Percentiles rank a stretch among this genome's conserved stretches.
These are phyloP conservation scores for Plasmodium billcollinsi DNA, from an alignment of 169 alveolate species.

Conservation along the genomic window DNA sequence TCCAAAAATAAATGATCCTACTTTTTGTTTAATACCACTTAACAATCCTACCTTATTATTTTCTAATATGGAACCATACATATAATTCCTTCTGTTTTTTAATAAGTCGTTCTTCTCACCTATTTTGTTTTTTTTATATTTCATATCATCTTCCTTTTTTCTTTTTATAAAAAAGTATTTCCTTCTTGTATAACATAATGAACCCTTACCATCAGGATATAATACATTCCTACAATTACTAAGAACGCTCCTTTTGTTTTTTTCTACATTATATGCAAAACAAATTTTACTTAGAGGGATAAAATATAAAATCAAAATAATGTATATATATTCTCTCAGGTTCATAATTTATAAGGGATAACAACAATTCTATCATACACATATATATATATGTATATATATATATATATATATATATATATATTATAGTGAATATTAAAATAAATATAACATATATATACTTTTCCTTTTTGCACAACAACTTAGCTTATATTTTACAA, in stretches of 20 bases:
- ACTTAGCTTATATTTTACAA: no score
- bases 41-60: neutral
- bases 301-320: conserved; percentile 21
- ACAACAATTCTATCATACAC: no score
- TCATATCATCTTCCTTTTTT: conserved; percentile 11
- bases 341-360: no score
- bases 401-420: no score
- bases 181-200: neutral
- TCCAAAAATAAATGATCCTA: conserved; percentile 14
- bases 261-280: conserved; percentile 8
- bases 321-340: neutral
- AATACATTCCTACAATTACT: no score
- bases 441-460: no score
- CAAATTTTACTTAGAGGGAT: conserved; percentile 1
- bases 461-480: no score
- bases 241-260: no score
- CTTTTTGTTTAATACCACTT: conserved; percentile 12
- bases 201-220: no score
- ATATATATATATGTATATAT: no score
- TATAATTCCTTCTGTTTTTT: conserved; percentile 2
- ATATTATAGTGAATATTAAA: no score
- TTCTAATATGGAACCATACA: conserved; percentile 3
- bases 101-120: neutral
- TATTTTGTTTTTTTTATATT: neutral
- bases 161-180: conserved; percentile 17